Evolutionary conservation across 2,329 filamentous ascomycete genomes (phyloP).

Genomic region (Beauveria bassiana): DNA sequence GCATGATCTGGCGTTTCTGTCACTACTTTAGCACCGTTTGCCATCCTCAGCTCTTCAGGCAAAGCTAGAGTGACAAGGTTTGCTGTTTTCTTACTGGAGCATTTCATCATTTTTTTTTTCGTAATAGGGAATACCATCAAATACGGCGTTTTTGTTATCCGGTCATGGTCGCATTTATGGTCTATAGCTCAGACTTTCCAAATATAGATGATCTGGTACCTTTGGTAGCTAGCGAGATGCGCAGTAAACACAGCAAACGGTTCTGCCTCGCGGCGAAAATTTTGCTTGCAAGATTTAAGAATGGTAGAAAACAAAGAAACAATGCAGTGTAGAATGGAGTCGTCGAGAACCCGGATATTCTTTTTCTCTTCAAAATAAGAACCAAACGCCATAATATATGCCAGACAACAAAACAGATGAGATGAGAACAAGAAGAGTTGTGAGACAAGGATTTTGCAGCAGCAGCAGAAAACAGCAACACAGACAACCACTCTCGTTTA

Average conservation of each 20-base stretch:
- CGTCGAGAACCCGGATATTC: neutral
- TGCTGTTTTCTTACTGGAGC: neutral
- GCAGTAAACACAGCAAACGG: neutral
- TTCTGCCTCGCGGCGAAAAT: too few relatives aligned
- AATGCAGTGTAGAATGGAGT: neutral
- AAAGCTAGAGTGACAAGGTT: neutral
- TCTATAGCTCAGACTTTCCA: neutral
- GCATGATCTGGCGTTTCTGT: slow-evolving; percentile 9
- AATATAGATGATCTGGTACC: neutral
- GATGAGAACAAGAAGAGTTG: neutral
- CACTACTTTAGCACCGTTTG: neutral
- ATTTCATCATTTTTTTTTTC: neutral
- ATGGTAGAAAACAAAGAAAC: too few relatives aligned
- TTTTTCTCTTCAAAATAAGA: neutral
- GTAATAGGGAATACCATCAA: neutral
- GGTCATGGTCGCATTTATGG: neutral
- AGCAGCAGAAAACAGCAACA: neutral
- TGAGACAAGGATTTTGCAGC: neutral
- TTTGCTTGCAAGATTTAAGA: too few relatives aligned
- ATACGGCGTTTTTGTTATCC: neutral
- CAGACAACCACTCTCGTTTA: slow-evolving; percentile 5
- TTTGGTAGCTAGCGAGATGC: neutral
- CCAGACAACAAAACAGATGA: neutral
- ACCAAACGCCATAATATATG: neutral
- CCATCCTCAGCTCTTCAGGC: neutral